Percentiles rank a stretch among this genome's conserved stretches.
Evolutionary conservation across 2,329 filamentous ascomycete genomes (phyloP).

Genomic region (Sarocladium brachiariae): DNA sequence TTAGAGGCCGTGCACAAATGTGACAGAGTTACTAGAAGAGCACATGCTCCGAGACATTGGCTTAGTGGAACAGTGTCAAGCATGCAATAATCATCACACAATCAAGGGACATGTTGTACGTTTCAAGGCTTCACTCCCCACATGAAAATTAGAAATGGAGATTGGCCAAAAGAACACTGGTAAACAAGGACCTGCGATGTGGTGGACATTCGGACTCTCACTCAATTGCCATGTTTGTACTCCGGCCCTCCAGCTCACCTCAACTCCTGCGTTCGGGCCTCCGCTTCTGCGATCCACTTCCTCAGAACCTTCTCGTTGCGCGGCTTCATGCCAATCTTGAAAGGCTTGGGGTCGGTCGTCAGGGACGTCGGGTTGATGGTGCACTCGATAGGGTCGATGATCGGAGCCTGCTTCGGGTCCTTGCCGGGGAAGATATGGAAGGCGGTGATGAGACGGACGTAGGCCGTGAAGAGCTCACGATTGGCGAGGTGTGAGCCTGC

Average conservation of each 20-base stretch:
- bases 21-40: no score
- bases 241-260: no score
- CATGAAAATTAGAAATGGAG: no score
- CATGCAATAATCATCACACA: no score
- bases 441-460: constrained; percentile 50
- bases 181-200: neutral
- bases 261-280: constrained; percentile 42
- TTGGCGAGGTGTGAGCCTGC: constrained; percentile 57
- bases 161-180: no score
- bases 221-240: no score
- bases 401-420: constrained; percentile 39
- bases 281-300: constrained; percentile 46
- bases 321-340: constrained; percentile 49
- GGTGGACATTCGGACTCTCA: no score
- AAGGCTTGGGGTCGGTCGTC: constrained; percentile 56
- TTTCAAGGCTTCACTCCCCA: no score
- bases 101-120: no score
- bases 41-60: no score
- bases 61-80: no score
- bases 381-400: constrained; percentile 51
- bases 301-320: constrained; percentile 38
- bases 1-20: no score
- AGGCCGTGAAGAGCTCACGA: constrained; percentile 55
- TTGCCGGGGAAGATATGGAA: constrained; percentile 47
- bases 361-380: constrained; percentile 50